A percentile compares a stretch with the other conserved stretches of the same genome.
These are phyloP conservation scores for Sclerotinia subarctica DNA, from an alignment of 2,329 filamentous ascomycete species.

Conservation along the genomic window DNA sequence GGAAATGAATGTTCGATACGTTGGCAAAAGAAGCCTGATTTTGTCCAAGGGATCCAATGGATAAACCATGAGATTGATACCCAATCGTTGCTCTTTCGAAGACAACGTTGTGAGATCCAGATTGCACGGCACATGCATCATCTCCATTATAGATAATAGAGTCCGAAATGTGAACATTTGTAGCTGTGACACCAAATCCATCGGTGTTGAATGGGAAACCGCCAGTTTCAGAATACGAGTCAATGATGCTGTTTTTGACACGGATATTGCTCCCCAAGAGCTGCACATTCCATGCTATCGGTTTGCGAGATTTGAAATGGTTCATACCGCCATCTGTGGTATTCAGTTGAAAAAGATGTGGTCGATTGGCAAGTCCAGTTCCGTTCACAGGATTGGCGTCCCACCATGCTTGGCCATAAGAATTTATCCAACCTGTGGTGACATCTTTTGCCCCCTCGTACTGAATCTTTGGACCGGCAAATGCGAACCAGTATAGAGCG, in stretches of 20 bases:
- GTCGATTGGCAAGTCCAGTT: slow-evolving; percentile 42
- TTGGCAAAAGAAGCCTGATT: slow-evolving; percentile 40
- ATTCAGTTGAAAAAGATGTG: slow-evolving; percentile 43
- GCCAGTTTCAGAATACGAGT: slow-evolving; percentile 20
- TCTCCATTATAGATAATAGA: slow-evolving; percentile 44
- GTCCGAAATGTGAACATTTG: slow-evolving; percentile 36
- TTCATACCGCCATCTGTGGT: slow-evolving; percentile 40
- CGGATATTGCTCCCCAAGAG: slow-evolving; percentile 43
- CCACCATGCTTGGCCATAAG: slow-evolving; percentile 47
- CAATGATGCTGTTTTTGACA: slow-evolving; percentile 43
- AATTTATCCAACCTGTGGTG: slow-evolving; percentile 45
- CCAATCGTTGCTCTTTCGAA: slow-evolving; percentile 44
- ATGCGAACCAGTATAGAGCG: slow-evolving; percentile 41
- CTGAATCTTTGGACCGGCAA: slow-evolving; percentile 39
- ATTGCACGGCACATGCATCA: slow-evolving; percentile 44
- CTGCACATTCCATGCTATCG: slow-evolving; percentile 45
- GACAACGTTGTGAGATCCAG: slow-evolving; percentile 41
- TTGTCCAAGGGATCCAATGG: slow-evolving; percentile 44
- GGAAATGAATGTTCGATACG: slow-evolving; percentile 44
- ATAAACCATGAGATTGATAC: slow-evolving; percentile 45
- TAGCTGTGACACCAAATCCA: slow-evolving; percentile 39
- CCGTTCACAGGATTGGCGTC: slow-evolving; percentile 42
- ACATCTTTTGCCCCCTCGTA: slow-evolving; percentile 40
- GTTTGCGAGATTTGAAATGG: slow-evolving; percentile 44
- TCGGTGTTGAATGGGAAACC: slow-evolving; percentile 33